Percentiles rank a stretch among this genome's conserved stretches.
Evolutionary conservation across 1,139 yeast species (phyloP).

Genomic region (Blastobotrys niveus): DNA sequence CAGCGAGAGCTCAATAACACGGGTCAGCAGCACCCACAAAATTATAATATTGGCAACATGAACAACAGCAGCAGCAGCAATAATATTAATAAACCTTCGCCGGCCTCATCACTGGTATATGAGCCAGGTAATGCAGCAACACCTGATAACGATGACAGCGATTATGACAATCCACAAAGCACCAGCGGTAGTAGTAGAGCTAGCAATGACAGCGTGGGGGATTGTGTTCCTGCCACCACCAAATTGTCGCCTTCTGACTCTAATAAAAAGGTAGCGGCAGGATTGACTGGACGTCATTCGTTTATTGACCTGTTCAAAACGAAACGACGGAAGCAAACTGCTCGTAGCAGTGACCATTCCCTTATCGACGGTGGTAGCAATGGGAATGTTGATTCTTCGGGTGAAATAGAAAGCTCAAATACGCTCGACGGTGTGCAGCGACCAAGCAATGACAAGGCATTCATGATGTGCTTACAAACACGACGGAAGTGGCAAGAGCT

Average conservation of each 20-base stretch:
- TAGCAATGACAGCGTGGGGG: not conserved
- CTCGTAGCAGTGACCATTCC: too few species aligned
- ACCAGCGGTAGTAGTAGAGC: not conserved
- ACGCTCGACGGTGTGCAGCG: constrained; percentile 1
- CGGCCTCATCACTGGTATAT: too few species aligned
- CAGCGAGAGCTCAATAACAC: too few species aligned
- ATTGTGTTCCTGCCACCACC: not conserved
- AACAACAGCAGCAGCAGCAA: not conserved
- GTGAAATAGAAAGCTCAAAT: too few species aligned
- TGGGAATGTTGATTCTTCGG: too few species aligned
- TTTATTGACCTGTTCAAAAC: too few species aligned
- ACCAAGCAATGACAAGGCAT: constrained; percentile 1
- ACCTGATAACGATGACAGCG: not conserved
- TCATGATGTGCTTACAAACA: constrained; percentile 2
- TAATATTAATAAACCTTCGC: not conserved
- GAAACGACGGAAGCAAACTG: too few species aligned
- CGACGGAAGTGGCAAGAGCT: constrained; percentile 3
- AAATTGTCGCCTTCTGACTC: not conserved
- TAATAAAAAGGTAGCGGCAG: too few species aligned
- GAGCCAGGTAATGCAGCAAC: not conserved
- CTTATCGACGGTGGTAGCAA: too few species aligned
- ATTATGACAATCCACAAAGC: not conserved
- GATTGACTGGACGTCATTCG: too few species aligned
- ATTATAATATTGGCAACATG: too few species aligned
- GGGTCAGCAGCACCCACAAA: too few species aligned